Conservation (phyloP, 106 monocot species). For the Posidonia australis region DNA sequence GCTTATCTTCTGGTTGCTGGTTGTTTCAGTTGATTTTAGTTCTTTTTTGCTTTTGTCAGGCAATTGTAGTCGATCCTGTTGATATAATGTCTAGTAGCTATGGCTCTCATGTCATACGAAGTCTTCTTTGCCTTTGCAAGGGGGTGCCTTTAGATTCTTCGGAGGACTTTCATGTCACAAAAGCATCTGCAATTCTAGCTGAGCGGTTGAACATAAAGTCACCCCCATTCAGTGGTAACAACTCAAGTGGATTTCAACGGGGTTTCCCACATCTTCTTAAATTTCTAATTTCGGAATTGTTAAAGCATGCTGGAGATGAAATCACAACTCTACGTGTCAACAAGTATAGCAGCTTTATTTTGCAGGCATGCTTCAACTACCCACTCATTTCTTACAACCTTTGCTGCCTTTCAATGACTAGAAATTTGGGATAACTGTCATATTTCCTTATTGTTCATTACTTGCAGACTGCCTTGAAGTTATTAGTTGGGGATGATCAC, state of each 20-base stretch:
- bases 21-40: not conserved
- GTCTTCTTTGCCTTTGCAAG: constrained; percentile 85
- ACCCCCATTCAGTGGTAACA: constrained; percentile 8
- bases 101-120: constrained; percentile 89
- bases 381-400: too few species aligned
- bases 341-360: constrained; percentile 79
- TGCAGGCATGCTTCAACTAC: constrained; percentile 35
- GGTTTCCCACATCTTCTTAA: constrained; percentile 48
- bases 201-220: constrained; percentile 42
- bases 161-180: constrained; percentile 63
- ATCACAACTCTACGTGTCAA: constrained; percentile 41
- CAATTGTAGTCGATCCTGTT: constrained; percentile 43
- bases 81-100: constrained; percentile 54
- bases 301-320: constrained; percentile 43
- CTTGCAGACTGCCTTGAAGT: constrained; percentile 59
- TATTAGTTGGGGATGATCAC: constrained; percentile 53
- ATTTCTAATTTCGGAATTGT: constrained; percentile 46
- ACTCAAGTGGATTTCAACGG: constrained; percentile 20
- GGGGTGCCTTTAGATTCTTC: constrained; percentile 54
- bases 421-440: too few species aligned
- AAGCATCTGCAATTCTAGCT: constrained; percentile 41
- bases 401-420: too few species aligned
- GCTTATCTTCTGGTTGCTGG: not conserved
- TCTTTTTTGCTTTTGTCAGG: constrained; percentile 28
- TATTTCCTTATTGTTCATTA: too few species aligned